Conservation (phyloP, 1,139 yeast species). For the Pneumocystis sp. region DNA sequence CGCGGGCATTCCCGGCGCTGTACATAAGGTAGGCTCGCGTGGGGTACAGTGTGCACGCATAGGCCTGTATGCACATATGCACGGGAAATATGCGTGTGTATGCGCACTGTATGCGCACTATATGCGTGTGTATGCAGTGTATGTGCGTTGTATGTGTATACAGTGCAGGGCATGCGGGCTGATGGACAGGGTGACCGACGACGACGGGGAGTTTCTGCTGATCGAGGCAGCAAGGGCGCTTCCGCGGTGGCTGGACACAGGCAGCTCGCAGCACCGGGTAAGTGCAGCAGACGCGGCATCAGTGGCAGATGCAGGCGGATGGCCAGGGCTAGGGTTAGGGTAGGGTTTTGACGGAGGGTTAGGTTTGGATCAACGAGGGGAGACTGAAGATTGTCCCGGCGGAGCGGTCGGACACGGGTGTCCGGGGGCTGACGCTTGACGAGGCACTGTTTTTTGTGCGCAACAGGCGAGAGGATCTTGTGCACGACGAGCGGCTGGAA, state of each 20-base stretch:
- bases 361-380: slow-evolving; percentile 9
- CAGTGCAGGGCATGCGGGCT: too few species aligned
- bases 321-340: too few species aligned
- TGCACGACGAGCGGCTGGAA: slow-evolving; percentile 2
- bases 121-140: too few species aligned
- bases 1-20: slow-evolving; percentile 20
- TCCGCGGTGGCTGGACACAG: slow-evolving; percentile 34
- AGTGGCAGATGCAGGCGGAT: too few species aligned
- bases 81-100: too few species aligned
- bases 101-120: too few species aligned
- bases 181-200: slow-evolving; percentile 32
- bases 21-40: slow-evolving; percentile 3
- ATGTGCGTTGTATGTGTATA: too few species aligned
- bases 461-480: background rate
- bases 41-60: too few species aligned
- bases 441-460: slow-evolving; percentile 11
- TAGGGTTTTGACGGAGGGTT: too few species aligned
- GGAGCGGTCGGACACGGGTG: background rate
- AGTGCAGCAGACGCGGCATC: too few species aligned
- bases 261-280: slow-evolving; percentile 27
- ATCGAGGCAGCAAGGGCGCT: slow-evolving; percentile 33
- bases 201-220: slow-evolving; percentile 43
- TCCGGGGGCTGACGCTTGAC: slow-evolving; percentile 2
- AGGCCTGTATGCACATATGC: too few species aligned
- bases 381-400: background rate